These are phyloP conservation scores for Euryodendron excelsum DNA, from an alignment of 148 eudicot species.

Conservation along the genomic window DNA sequence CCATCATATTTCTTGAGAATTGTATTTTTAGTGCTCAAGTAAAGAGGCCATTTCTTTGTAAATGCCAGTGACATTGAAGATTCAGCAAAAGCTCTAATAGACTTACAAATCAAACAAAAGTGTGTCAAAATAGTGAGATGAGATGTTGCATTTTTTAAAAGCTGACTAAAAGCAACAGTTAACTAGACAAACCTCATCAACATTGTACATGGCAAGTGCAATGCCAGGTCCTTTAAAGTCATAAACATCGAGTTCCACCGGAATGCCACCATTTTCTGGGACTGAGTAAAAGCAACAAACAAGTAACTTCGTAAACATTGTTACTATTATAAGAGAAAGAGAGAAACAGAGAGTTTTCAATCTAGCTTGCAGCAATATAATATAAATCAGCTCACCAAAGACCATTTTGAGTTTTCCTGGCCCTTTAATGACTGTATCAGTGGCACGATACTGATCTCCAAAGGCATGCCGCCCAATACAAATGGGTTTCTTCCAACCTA, in stretches of 20 bases:
- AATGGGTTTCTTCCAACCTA: slow-evolving; percentile 75
- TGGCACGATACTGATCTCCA: slow-evolving; percentile 82
- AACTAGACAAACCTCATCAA: slow-evolving; percentile 50
- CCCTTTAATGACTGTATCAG: slow-evolving; percentile 53
- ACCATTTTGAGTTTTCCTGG: slow-evolving; percentile 84
- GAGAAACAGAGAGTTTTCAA: neutral
- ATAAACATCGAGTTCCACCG: slow-evolving; percentile 58
- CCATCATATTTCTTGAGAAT: slow-evolving; percentile 83
- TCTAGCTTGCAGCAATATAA: neutral
- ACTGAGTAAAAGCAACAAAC: slow-evolving; percentile 24
- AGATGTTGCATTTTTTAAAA: neutral
- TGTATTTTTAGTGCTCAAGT: slow-evolving; percentile 71
- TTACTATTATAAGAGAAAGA: neutral
- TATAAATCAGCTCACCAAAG: slow-evolving; percentile 44
- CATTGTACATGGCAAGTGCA: slow-evolving; percentile 83
- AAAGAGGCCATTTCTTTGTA: slow-evolving; percentile 71
- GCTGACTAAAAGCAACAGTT: neutral
- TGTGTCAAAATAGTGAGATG: slow-evolving; percentile 13
- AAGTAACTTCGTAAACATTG: neutral
- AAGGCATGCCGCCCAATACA: slow-evolving; percentile 82
- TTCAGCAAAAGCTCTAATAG: slow-evolving; percentile 74
- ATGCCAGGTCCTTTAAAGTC: slow-evolving; percentile 74
- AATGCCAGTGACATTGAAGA: slow-evolving; percentile 73
- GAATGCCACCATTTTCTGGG: slow-evolving; percentile 59
- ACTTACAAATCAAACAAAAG: slow-evolving; percentile 35